Evolutionary conservation across 1,139 yeast genomes (phyloP).

Genomic region (Diutina rugosa): DNA sequence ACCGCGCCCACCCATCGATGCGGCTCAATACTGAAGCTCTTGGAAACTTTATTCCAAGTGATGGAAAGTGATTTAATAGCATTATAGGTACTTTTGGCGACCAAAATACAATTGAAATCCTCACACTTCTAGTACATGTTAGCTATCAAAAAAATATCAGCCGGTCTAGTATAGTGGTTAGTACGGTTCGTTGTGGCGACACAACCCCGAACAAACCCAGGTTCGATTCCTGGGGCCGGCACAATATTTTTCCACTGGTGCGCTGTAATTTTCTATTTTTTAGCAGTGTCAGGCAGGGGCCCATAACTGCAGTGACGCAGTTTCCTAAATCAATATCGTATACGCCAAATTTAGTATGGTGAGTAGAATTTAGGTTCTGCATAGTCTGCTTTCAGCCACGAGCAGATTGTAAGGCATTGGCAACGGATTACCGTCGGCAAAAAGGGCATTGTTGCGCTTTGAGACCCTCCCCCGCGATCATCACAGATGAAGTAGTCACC

Average conservation of each 20-base stretch:
- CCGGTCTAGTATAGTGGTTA: conserved; percentile 31
- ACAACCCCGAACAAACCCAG: conserved; percentile 33
- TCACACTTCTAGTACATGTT: background rate
- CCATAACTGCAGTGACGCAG: background rate
- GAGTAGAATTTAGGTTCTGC: background rate
- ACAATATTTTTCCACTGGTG: background rate
- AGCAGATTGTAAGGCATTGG: background rate
- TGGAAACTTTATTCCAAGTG: no score
- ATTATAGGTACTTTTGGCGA: no score
- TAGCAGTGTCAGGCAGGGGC: background rate
- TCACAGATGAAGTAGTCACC: no score
- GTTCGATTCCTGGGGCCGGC: conserved; percentile 50
- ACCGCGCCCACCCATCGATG: no score
- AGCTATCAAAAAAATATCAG: background rate
- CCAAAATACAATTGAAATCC: background rate
- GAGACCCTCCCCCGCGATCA: no score
- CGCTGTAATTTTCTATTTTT: background rate
- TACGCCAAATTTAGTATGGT: background rate
- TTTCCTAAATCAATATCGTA: background rate
- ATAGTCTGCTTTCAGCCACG: background rate
- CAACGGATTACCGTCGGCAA: no score
- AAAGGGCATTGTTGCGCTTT: no score
- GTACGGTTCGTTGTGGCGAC: conserved; percentile 39
- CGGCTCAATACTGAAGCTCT: no score
- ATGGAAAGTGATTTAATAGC: no score